Evolutionary conservation across 306 rosid genomes (phyloP), one percentile per base, ranked within the genome.

Genomic region (Vicia villosa): DNA sequence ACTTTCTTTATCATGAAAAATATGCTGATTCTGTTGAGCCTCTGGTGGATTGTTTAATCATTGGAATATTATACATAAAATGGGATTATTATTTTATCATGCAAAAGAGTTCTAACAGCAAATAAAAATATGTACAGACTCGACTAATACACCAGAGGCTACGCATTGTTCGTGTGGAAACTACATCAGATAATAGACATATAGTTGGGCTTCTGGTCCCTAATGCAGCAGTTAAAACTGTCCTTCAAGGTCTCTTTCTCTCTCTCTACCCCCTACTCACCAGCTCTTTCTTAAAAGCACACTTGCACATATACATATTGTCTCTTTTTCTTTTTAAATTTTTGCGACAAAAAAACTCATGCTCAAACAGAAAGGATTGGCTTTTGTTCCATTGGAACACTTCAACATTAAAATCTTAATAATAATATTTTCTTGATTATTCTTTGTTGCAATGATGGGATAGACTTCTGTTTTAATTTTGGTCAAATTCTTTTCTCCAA

Each of bases 121-220:
- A 30, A 15, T 65, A 37, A 54, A 54, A 56, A 71, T 47, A 56
- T 74, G 63, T 52, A 30, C 80, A 91, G 96, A 81, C 85, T 58
- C 86, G 84, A 15, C 83, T 28, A 36, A 89, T 81, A 78, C 96
- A 91, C 79, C 84, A 69, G 86, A 85, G 88, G 70, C 86, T 91
- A 8, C 90, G 90, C 16, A 91, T 87, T 69, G 97, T 91, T 70
- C 89, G 91, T 21, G 81, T 84, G 57, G 94, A 87, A 86, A 91
- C 97, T 67, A 89, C 91, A 12, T 66, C 86, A 8, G 88, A 85
- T 74, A 85, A 82, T 58, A 82, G 19, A 76, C 86, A 92, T 61
- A 84, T 87, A 32, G 97, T 91, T 62, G 96, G 97, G 73, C 85
- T 91, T 40, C 84, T 81, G 77, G 91, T 91, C 15, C 96, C 97